Percentiles rank a stretch among this genome's conserved stretches.
Conservation (phyloP, 305 asterid species). For the Fraxinus latifolia region DNA sequence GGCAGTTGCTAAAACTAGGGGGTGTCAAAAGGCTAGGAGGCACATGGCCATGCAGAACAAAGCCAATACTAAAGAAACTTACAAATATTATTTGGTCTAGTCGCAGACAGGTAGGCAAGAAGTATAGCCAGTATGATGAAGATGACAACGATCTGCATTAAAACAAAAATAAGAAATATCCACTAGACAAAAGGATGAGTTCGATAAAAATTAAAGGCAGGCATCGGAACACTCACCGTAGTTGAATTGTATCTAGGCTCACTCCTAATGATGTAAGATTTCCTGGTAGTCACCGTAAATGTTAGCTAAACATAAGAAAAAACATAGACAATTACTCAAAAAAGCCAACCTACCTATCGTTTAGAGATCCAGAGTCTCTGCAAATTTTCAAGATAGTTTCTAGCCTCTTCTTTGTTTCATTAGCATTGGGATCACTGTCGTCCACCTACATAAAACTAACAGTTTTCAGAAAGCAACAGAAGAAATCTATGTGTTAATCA, state of each 20-base stretch:
- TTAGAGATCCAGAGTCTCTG: slow-evolving; percentile 65
- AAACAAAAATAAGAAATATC: neutral
- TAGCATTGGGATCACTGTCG: slow-evolving; percentile 37
- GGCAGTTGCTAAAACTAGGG: neutral
- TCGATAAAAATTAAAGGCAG: neutral
- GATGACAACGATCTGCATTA: neutral
- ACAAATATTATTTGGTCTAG: neutral
- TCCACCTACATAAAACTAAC: slow-evolving; percentile 42
- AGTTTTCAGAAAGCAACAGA: neutral
- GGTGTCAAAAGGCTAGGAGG: neutral
- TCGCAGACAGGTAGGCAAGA: neutral
- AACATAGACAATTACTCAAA: slow-evolving; percentile 1
- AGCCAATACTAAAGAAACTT: neutral
- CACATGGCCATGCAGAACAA: neutral
- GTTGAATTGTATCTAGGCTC: slow-evolving; percentile 36
- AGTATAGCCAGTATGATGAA: neutral
- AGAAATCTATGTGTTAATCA: neutral
- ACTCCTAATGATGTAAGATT: slow-evolving; percentile 50
- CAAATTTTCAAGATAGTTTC: slow-evolving; percentile 38
- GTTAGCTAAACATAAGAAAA: neutral
- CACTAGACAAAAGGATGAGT: neutral
- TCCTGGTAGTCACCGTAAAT: slow-evolving; percentile 32
- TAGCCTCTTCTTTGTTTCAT: neutral
- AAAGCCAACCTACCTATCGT: slow-evolving; percentile 55
- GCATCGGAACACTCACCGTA: slow-evolving; percentile 25